Conservation (phyloP, 805 yeast genomes). For the Dipodascopsis uninucleata region DNA sequence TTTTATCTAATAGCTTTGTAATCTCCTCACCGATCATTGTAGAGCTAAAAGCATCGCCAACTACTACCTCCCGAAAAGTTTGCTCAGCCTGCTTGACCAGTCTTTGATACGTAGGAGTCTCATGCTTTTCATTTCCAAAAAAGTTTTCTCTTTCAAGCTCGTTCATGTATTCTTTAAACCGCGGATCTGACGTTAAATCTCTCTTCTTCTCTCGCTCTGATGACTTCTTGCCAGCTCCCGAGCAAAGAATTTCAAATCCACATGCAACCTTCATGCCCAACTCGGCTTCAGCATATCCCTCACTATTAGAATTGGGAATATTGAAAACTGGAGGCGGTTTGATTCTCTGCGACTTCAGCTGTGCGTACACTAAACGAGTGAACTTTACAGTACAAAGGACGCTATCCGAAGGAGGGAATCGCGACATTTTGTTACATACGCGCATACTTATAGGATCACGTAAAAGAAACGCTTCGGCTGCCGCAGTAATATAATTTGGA, state of each 20-base stretch:
- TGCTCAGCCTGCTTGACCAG: conserved; percentile 19
- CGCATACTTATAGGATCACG: conserved; percentile 26
- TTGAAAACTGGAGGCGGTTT: conserved; percentile 17
- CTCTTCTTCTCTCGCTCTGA: conserved; percentile 3
- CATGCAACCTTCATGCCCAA: conserved; percentile 31
- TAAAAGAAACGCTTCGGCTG: conserved; percentile 26
- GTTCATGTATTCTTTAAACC: conserved; percentile 12
- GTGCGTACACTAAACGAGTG: conserved; percentile 30
- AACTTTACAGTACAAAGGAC: conserved; percentile 27
- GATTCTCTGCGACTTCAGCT: conserved; percentile 25
- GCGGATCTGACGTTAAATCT: conserved; percentile 11
- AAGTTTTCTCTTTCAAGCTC: conserved; percentile 22
- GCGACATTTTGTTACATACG: conserved; percentile 22
- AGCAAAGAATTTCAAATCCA: conserved; percentile 30
- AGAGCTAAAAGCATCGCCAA: conserved; percentile 11
- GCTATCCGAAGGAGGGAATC: conserved; percentile 26
- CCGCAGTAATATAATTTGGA: conserved; percentile 29
- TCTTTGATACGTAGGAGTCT: conserved; percentile 14
- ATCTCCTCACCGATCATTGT: conserved; percentile 12
- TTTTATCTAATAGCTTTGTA: background rate
- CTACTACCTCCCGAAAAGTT: conserved; percentile 12
- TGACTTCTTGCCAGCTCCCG: conserved; percentile 12
- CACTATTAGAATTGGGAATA: background rate
- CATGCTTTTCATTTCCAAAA: conserved; percentile 20
- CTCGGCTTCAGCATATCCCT: conserved; percentile 18